Base-by-base conservation (phyloP, 2,329 filamentous ascomycete species). In the Penicillium sp. region DNA sequence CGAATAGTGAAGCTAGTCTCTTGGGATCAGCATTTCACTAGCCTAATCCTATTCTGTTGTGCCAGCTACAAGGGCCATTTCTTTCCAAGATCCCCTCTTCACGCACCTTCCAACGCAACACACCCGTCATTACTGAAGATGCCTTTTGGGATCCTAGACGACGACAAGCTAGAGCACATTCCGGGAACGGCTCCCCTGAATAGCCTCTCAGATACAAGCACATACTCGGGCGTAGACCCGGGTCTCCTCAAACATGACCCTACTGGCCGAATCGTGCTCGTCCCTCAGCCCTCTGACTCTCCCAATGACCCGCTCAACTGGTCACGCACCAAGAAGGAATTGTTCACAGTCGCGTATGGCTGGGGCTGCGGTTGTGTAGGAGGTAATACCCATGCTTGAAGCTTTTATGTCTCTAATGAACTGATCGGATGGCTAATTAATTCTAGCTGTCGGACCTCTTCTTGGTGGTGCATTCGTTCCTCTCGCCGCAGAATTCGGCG, bases 361-460 rank as follows among this genome's bases (percentile, higher is more conserved):
- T 74, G 71, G 54, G 69, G 72, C 4, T 69, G 67, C 42, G 68
- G 66, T n/a, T 73, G 69, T 41, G 73, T 75, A 10, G 74, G 74
- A 51, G 73, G 73, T 74, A 63, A 30, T 20, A 2, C 9, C 16
- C n/a, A 20, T 10, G 7, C 14, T 38, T 27, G 20, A 22, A 22
- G 20, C 20, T 2, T 22, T 22, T 22, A 4, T 4, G 4, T 22
- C 20, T 22, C 20, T 22, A 22, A 2, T 22, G 2, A 22, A 22
- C 20, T 4, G 20, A 22, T 22, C 20, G 20, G 20, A 22, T 22
- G 20, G 20, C 20, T 28, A 18, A 3, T 41, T 2, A 7, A 10
- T 38, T 4, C 16, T 20, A 74, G 71, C 71, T 33, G 63, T 73
- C 46, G 73, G 72, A 0, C 73, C 73, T 0, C 63, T 75, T 8